Conservation (phyloP, 139 green algal genomes). For the Chlamydomonas incerta region DNA sequence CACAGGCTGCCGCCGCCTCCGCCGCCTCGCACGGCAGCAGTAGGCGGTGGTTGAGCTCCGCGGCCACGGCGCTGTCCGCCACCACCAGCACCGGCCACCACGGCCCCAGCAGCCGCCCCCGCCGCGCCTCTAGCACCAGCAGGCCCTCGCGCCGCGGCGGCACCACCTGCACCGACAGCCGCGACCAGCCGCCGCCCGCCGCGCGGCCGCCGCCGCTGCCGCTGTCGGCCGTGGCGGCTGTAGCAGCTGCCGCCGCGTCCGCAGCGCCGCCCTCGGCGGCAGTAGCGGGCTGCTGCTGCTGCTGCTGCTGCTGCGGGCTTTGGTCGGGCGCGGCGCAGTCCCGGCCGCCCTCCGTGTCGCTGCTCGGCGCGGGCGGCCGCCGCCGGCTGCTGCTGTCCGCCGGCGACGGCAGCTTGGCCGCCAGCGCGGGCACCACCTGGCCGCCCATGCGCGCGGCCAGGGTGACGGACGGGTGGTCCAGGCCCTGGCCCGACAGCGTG, state of each 20-base stretch:
- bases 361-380: no score
- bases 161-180: neutral
- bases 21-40: neutral
- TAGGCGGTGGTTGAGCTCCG: slow-evolving; percentile 18
- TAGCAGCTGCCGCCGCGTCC: no score
- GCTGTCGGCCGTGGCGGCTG: no score
- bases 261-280: no score
- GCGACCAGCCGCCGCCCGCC: neutral
- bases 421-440: neutral
- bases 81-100: slow-evolving; percentile 42
- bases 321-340: no score
- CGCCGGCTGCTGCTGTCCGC: neutral
- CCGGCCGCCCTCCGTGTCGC: no score
- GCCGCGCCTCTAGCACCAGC: slow-evolving; percentile 32
- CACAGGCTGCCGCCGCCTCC: neutral
- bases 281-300: no score
- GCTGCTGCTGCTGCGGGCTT: no score
- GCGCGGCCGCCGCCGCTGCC: no score
- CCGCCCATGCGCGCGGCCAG: slow-evolving; percentile 13
- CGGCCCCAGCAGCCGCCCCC: slow-evolving; percentile 17
- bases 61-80: neutral
- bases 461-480: neutral
- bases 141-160: neutral
- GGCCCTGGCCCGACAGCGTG: neutral
- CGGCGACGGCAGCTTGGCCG: neutral